phyloP scores from a whole-genome alignment of 768 basidiomycete genomes.

The Boletus patriciae region DNA sequence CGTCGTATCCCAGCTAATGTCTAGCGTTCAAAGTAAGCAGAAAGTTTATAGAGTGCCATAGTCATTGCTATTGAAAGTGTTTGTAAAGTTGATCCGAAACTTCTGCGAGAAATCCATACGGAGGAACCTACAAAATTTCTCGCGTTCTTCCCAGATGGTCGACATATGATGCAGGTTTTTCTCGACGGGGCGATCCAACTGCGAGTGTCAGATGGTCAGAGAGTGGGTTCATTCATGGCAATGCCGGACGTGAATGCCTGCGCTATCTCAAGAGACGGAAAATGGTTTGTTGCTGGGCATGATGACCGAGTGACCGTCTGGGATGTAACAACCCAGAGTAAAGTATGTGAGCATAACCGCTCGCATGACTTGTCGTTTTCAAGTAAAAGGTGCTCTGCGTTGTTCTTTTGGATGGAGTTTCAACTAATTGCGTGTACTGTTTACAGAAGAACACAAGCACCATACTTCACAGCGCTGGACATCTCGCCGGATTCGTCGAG shows the following conservation, averaged over 20 bases:
- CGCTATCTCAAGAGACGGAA: background rate
- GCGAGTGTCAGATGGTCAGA: conserved; percentile 2
- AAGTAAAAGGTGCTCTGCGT: background rate
- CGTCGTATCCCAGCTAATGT: background rate
- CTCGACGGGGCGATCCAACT: background rate
- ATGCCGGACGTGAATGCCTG: background rate
- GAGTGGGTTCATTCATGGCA: background rate
- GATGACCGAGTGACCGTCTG: conserved; percentile 1
- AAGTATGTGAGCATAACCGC: background rate
- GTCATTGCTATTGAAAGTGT: background rate
- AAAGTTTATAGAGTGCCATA: no score
- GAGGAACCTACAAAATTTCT: background rate
- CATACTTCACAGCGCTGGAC: background rate
- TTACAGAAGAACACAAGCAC: background rate
- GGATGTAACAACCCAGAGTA: background rate
- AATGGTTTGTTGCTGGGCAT: background rate
- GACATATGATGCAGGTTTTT: conserved; percentile 3
- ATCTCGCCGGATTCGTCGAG: background rate
- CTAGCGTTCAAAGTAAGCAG: background rate
- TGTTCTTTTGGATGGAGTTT: no score
- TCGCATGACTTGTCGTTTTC: background rate
- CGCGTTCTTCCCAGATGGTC: background rate
- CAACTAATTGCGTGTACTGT: background rate
- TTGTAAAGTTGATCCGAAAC: background rate
- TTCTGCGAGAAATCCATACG: background rate